Evolutionary conservation across 2,329 filamentous ascomycete species (phyloP).

Genomic region (Harringtonia aguacate): DNA sequence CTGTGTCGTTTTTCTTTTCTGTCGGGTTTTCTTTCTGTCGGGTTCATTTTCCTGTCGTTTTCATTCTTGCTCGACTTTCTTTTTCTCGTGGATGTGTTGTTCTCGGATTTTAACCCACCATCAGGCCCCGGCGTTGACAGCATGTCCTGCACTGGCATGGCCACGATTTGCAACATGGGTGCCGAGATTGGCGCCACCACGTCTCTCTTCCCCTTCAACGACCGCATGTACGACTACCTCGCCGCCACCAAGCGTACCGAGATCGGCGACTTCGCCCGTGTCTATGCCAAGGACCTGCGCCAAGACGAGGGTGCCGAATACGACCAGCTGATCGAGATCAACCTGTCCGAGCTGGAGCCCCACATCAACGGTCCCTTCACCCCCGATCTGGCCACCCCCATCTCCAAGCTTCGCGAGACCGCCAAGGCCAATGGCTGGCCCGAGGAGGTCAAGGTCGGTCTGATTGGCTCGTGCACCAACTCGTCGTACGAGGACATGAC

Average conservation of each 20-base stretch:
- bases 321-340: conserved; percentile 92
- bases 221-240: conserved; percentile 95
- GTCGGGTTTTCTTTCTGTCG: too few species aligned
- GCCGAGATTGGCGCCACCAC: conserved; percentile 79
- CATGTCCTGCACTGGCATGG: conserved; percentile 79
- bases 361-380: conserved; percentile 99
- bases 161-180: conserved; percentile 64
- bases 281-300: conserved; percentile 75
- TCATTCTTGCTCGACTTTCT: conserved; percentile 4
- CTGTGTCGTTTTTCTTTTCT: too few species aligned
- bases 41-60: neutral
- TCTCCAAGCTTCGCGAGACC: conserved; percentile 93
- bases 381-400: conserved; percentile 91
- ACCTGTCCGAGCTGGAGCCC: conserved; percentile 88
- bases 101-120: too few species aligned
- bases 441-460: conserved; percentile 87
- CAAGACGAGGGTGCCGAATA: conserved; percentile 89
- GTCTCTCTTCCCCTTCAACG: conserved; percentile 94
- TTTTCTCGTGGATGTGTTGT: conserved; percentile 1
- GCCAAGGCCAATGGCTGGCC: conserved; percentile 95
- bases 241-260: conserved; percentile 78
- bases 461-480: conserved; percentile 99
- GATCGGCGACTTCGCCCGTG: conserved; percentile 82
- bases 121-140: conserved; percentile 57
- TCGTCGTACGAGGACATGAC: conserved; percentile 80